phyloP scores from a whole-genome alignment of 176 grass and related monocot species.

The Zoysia pacifica region DNA sequence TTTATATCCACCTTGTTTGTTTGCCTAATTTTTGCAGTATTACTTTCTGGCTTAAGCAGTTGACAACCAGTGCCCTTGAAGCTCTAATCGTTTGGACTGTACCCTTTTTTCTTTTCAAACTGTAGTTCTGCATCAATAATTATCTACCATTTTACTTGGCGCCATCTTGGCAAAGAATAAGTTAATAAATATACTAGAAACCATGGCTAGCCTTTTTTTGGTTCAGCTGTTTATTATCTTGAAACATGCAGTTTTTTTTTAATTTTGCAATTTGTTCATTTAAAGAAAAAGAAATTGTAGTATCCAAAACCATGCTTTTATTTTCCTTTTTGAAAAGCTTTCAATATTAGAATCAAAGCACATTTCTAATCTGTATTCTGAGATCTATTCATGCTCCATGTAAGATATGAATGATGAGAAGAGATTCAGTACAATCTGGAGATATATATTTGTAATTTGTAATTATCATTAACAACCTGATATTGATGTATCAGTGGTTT shows the following conservation, averaged over 20 bases:
- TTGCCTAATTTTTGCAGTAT: background rate
- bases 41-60: slow-evolving; percentile 8
- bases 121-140: slow-evolving; percentile 3
- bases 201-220: background rate
- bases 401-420: background rate
- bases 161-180: slow-evolving; percentile 3
- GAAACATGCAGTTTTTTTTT: slow-evolving; percentile 20
- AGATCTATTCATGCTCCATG: background rate
- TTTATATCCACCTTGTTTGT: slow-evolving; percentile 6
- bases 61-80: slow-evolving; percentile 16
- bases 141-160: slow-evolving; percentile 2
- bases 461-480: slow-evolving; percentile 8
- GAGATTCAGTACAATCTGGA: slow-evolving; percentile 1
- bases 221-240: slow-evolving; percentile 9
- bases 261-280: background rate
- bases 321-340: background rate
- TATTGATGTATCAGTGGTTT: slow-evolving; percentile 21
- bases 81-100: background rate
- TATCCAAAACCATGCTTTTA: background rate
- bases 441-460: slow-evolving; percentile 2
- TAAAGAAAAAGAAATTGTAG: background rate
- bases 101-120: background rate
- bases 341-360: background rate
- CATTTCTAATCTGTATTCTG: background rate
- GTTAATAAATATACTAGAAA: slow-evolving; percentile 21